Base-by-base conservation (phyloP, 495 filamentous ascomycete genomes). In the Achaetomiella virescens region DNA sequence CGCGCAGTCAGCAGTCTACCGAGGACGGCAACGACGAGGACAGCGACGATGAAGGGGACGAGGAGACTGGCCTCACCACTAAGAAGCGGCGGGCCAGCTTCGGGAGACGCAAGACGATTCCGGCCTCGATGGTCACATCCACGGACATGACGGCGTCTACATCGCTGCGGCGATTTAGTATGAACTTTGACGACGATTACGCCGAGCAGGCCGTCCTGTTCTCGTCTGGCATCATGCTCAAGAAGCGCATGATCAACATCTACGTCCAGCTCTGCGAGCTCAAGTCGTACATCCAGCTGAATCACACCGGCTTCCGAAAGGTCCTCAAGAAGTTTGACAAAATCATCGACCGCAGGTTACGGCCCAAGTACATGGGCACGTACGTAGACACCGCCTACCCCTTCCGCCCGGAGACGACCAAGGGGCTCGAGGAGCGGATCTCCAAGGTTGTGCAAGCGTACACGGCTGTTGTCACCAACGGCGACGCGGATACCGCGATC, bases 311-410 rank as follows among this genome's bases (percentile, higher is more conserved):
- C 3, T 99, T 99, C 71, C 80, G 83, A 40, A 99, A 99, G 72
- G 90, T 91, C 3, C 71, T 96, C 61, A 99, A 99, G 75, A 99
- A 99, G 69, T 99, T 93, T 66, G 93, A 99, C 76, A 99, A 99
- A 78, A 97, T 87, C 48, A 74, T 93, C 29, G 85, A 97, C 66
- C 85, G 84, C 36, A 84, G 81, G 49, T 75, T 97, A 20, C 89
- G 89, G 46, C 67, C 78, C 14, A 75, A 77, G 53, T 99, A 96
- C 66, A 81, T 97, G 58, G 77, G 81, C 54, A 68, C 81, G n/a
- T 75, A 74, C 49, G 89, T 97, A 44, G 76, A 85, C 41, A 71
- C 81, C 2, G 84, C 89, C 1, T 84, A 89, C 62, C 86, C 89
- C 18, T 99, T 99, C 70, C 74, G 76, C 12, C 75, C 79, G 20